Evolutionary conservation across 805 yeast species (phyloP).

Genomic region (Danielozyma ontarioensis): DNA sequence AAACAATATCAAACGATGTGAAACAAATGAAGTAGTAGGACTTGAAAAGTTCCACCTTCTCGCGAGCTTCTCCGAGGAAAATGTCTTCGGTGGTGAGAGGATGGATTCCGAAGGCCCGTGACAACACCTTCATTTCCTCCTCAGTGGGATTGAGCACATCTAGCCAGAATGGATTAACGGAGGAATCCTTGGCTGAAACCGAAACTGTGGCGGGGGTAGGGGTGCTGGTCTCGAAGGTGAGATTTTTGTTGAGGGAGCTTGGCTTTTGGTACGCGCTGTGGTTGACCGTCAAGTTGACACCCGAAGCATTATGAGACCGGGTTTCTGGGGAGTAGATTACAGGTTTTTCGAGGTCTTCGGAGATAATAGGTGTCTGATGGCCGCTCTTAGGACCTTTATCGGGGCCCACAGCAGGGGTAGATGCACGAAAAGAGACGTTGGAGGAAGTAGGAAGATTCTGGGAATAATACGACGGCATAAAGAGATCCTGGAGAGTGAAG

Average conservation of each 20-base stretch:
- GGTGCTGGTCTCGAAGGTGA: neutral
- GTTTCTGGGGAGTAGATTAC: neutral
- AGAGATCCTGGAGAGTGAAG: constrained; percentile 15
- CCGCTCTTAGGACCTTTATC: neutral
- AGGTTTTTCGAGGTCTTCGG: too few species aligned
- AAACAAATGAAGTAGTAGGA: constrained; percentile 91
- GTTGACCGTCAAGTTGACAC: neutral
- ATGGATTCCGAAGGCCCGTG: constrained; percentile 90
- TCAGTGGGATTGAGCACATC: constrained; percentile 92
- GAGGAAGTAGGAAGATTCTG: constrained; percentile 2
- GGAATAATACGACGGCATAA: constrained; percentile 19
- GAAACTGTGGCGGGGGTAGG: constrained; percentile 7
- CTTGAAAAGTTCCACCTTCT: constrained; percentile 88
- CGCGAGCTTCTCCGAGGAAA: constrained; percentile 87
- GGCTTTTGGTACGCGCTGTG: too few species aligned
- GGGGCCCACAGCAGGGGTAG: neutral
- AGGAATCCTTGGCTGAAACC: constrained; percentile 4
- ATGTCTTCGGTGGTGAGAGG: constrained; percentile 96
- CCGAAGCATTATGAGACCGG: neutral
- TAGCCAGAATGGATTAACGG: constrained; percentile 60
- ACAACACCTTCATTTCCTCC: constrained; percentile 89
- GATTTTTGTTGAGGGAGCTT: neutral
- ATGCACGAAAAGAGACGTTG: neutral
- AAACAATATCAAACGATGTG: constrained; percentile 56
- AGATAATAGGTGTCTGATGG: too few species aligned